phyloP scores from a whole-genome alignment of 495 filamentous ascomycete species.

The Tricharina praecox region DNA sequence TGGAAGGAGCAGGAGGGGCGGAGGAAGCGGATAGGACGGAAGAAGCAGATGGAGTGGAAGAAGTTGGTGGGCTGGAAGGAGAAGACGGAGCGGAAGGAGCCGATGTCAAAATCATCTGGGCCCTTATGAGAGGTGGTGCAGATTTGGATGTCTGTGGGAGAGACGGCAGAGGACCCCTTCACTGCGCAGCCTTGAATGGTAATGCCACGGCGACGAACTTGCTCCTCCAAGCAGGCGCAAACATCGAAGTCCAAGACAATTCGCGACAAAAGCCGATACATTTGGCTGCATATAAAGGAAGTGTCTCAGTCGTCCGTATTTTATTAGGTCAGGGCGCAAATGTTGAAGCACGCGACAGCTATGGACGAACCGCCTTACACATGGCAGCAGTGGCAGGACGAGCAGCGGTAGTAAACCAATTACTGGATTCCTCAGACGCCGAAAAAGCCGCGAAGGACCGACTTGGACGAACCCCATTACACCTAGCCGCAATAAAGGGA shows the following conservation, averaged over 20 bases:
- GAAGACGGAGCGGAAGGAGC: not conserved
- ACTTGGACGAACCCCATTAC: constrained; percentile 7
- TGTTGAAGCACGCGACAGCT: not conserved
- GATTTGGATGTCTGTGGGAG: constrained; percentile 4
- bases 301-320: constrained; percentile 5
- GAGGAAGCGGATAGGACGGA: no score
- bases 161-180: constrained; percentile 10
- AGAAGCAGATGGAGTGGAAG: no score
- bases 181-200: constrained; percentile 10
- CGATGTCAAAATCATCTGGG: no score
- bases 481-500: constrained; percentile 12
- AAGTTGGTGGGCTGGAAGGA: no score
- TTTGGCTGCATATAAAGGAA: constrained; percentile 9
- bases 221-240: constrained; percentile 9
- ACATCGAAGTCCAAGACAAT: constrained; percentile 11
- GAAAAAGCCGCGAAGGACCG: constrained; percentile 6
- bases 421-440: constrained; percentile 3
- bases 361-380: constrained; percentile 11
- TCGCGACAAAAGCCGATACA: constrained; percentile 3
- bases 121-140: constrained; percentile 11
- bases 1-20: no score
- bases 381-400: constrained; percentile 1
- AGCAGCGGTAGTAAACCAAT: not conserved
- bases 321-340: constrained; percentile 11
- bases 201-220: constrained; percentile 1